A percentile compares a stretch with the other conserved stretches of the same genome.
phyloP scores from a whole-genome alignment of 768 basidiomycete species.

The Punctularia strigosozonata region DNA sequence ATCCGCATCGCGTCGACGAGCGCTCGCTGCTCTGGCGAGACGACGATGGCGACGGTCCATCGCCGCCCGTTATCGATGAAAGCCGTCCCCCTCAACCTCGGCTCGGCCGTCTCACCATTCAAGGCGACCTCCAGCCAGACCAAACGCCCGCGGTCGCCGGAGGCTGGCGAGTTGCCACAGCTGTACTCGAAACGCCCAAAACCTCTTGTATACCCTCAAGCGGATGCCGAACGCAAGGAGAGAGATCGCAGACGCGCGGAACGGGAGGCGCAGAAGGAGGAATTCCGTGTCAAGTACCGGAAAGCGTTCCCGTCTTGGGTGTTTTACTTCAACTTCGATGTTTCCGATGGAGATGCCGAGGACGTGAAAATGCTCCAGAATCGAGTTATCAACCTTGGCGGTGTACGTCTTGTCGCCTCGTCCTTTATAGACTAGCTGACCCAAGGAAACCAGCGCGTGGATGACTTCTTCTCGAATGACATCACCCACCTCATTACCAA shows the following conservation, averaged over 20 bases:
- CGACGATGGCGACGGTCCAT: neutral
- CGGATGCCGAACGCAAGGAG: slow-evolving; percentile 28
- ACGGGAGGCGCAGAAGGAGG: slow-evolving; percentile 44
- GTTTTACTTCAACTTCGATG: slow-evolving; percentile 76
- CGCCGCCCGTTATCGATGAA: neutral
- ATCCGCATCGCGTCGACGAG: neutral
- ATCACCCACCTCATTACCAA: slow-evolving; percentile 86
- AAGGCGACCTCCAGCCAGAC: slow-evolving; percentile 15
- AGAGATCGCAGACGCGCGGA: slow-evolving; percentile 37
- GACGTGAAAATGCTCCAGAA: slow-evolving; percentile 31
- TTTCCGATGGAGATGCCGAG: slow-evolving; percentile 26
- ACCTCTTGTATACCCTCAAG: slow-evolving; percentile 13
- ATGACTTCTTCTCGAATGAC: slow-evolving; percentile 78
- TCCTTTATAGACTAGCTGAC: slow-evolving; percentile 2
- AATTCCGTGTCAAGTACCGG: slow-evolving; percentile 77
- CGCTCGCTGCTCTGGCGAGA: neutral
- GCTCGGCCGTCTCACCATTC: slow-evolving; percentile 22
- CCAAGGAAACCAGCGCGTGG: slow-evolving; percentile 57
- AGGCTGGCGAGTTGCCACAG: slow-evolving; percentile 23
- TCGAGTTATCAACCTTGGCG: slow-evolving; percentile 58
- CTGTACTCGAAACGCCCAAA: slow-evolving; percentile 22
- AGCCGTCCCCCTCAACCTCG: slow-evolving; percentile 26
- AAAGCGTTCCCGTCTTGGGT: slow-evolving; percentile 74
- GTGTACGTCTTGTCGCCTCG: slow-evolving; percentile 40
- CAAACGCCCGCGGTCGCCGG: slow-evolving; percentile 43